These are phyloP conservation scores for Zygosaccharomyces siamensis DNA, from an alignment of 805 yeast species.

Conservation along the genomic window DNA sequence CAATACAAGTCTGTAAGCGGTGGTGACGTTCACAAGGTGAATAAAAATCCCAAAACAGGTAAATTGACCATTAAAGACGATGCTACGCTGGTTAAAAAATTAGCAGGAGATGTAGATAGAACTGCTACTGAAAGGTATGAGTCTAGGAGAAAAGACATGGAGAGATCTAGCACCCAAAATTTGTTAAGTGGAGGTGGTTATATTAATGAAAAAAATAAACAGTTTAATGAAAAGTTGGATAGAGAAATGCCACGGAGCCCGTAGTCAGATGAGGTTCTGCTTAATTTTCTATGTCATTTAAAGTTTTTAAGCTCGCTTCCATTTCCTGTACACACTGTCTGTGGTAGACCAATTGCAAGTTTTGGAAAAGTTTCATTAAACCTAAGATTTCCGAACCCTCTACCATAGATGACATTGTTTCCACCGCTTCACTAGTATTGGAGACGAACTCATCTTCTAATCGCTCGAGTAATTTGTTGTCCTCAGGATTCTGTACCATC, in stretches of 20 bases:
- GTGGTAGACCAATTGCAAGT: conserved; percentile 64
- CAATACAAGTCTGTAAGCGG: not conserved
- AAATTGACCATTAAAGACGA: conserved; percentile 20
- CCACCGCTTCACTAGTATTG: conserved; percentile 75
- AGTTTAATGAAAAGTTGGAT: conserved; percentile 29
- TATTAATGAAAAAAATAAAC: conserved; percentile 32
- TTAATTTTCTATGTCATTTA: conserved; percentile 25
- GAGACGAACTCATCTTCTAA: conserved; percentile 77
- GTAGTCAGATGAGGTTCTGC: conserved; percentile 1
- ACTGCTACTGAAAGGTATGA: conserved; percentile 21
- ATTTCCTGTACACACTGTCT: conserved; percentile 48
- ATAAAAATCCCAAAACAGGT: conserved; percentile 12
- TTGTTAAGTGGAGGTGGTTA: conserved; percentile 15
- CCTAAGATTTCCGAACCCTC: conserved; percentile 61
- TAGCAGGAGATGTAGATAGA: conserved; percentile 22
- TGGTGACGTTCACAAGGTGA: not conserved
- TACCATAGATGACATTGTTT: conserved; percentile 67
- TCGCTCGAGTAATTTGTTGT: conserved; percentile 44
- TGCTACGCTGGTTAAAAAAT: conserved; percentile 14
- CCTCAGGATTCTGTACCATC: conserved; percentile 24
- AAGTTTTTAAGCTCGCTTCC: conserved; percentile 42
- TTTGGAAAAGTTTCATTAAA: conserved; percentile 59
- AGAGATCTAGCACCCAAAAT: conserved; percentile 5
- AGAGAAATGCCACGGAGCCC: conserved; percentile 11
- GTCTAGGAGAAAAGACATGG: conserved; percentile 18